phyloP scores from a whole-genome alignment of 257 asterid species.

The Capsicum chinense region DNA sequence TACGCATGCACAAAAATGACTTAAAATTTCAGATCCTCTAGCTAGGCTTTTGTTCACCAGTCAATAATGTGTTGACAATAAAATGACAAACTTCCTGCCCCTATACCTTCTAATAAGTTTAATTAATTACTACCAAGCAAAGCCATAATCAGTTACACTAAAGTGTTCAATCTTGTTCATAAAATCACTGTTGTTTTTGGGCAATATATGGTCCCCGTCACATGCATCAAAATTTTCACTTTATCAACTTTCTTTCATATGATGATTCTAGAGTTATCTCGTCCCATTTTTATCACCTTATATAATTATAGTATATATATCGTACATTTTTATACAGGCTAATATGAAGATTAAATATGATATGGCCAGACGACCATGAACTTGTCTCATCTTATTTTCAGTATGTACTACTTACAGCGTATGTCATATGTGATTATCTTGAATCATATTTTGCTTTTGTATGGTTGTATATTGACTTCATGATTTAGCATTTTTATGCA shows the following conservation, averaged over 20 bases:
- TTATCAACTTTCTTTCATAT: neutral
- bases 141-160: neutral
- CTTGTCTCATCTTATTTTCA: too few species aligned
- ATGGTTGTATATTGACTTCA: neutral
- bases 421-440: neutral
- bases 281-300: neutral
- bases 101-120: too few species aligned
- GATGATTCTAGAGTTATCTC: neutral
- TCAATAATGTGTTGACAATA: neutral
- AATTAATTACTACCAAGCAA: neutral
- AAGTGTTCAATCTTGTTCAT: neutral
- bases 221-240: neutral
- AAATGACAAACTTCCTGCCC: neutral
- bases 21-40: neutral
- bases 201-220: slow-evolving; percentile 8
- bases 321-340: too few species aligned
- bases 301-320: too few species aligned
- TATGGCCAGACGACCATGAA: too few species aligned
- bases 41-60: neutral
- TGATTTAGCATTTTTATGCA: too few species aligned
- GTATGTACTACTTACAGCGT: neutral
- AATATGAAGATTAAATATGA: too few species aligned
- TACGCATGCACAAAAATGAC: slow-evolving; percentile 12
- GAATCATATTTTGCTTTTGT: neutral
- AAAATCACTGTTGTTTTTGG: neutral